These are phyloP conservation scores for Sarocladium oryzae DNA, from an alignment of 2,329 filamentous ascomycete species.

Conservation along the genomic window DNA sequence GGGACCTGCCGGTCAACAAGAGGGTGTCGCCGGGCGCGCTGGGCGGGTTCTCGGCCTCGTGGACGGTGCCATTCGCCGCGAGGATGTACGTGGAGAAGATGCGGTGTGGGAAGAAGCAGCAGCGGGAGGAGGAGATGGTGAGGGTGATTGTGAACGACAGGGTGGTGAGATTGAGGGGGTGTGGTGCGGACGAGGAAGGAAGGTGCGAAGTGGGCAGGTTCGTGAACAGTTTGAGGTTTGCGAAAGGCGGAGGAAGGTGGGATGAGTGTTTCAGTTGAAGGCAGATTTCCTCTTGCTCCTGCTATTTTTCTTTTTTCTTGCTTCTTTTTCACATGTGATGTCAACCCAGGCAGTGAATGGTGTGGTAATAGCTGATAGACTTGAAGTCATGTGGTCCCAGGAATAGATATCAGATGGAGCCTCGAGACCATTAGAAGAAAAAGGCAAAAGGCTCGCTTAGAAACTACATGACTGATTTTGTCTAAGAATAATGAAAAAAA, in stretches of 20 bases:
- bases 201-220: conserved; percentile 65
- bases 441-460: neutral
- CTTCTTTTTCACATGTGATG: neutral
- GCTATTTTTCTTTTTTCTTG: neutral
- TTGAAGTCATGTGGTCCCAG: too few relatives aligned
- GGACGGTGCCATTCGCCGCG: conserved; percentile 76
- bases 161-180: conserved; percentile 65
- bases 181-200: conserved; percentile 62
- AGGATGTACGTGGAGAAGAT: conserved; percentile 87
- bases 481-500: too few relatives aligned
- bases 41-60: conserved; percentile 67
- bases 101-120: conserved; percentile 45
- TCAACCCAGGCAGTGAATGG: neutral
- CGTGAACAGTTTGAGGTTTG: conserved; percentile 70
- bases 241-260: conserved; percentile 67
- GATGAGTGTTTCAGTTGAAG: conserved; percentile 41
- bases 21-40: conserved; percentile 44
- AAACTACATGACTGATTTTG: neutral
- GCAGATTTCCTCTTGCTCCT: neutral
- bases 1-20: conserved; percentile 45
- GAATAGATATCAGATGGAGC: neutral
- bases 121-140: conserved; percentile 59
- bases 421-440: neutral
- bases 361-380: conserved; percentile 5
- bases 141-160: conserved; percentile 79